Conservation (phyloP, 257 asterid species). For the Lycium barbarum region DNA sequence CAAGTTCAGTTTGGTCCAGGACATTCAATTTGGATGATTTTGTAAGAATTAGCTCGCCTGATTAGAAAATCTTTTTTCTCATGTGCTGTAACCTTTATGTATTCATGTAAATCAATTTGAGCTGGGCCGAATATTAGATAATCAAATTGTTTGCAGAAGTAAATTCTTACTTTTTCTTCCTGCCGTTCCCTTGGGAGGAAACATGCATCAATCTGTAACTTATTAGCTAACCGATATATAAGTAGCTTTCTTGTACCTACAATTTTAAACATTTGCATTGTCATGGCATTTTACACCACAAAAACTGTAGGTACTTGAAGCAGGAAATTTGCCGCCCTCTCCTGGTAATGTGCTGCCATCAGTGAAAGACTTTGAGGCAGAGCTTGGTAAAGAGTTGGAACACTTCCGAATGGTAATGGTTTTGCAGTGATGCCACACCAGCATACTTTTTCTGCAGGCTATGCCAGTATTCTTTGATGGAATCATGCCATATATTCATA, state of each 20-base stretch:
- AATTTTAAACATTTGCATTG: not conserved
- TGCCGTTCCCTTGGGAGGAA: not conserved
- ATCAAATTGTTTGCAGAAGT: not conserved
- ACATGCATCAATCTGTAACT: conserved; percentile 5
- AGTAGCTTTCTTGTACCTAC: not conserved
- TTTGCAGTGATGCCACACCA: not conserved
- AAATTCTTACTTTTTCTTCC: not conserved
- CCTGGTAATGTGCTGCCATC: conserved; percentile 34
- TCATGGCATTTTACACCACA: conserved; percentile 31
- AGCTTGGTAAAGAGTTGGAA: conserved; percentile 62
- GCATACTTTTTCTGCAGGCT: not conserved
- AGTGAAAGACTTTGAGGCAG: conserved; percentile 41
- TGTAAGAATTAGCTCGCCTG: not conserved
- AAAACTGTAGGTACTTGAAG: conserved; percentile 55
- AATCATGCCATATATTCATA: not conserved
- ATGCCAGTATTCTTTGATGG: not conserved
- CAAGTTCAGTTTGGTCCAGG: not conserved
- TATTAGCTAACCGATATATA: not conserved
- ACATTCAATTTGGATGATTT: not conserved
- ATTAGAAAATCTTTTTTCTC: not conserved
- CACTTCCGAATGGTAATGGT: conserved; percentile 62
- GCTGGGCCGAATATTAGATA: conserved; percentile 4
- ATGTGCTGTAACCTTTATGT: not conserved
- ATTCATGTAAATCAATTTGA: conserved; percentile 8
- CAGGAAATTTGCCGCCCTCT: conserved; percentile 39